phyloP scores from a whole-genome alignment of 2,329 filamentous ascomycete species.

The Epichloe scottii region DNA sequence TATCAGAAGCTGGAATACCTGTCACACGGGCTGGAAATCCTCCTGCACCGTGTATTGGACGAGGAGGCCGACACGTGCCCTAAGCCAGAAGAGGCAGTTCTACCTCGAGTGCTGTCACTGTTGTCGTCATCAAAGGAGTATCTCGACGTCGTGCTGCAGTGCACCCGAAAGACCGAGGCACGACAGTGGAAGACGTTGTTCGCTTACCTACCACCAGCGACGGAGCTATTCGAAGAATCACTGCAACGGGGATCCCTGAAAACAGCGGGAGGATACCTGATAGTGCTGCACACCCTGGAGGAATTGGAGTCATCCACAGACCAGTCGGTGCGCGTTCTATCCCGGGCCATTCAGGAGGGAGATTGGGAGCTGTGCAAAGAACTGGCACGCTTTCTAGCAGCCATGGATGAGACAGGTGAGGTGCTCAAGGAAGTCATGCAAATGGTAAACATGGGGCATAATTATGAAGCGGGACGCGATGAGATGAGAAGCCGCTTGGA shows the following conservation, averaged over 20 bases:
- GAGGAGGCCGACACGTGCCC: slow-evolving; percentile 74
- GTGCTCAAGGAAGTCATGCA: slow-evolving; percentile 63
- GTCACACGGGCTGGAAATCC: slow-evolving; percentile 78
- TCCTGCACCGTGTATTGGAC: slow-evolving; percentile 86
- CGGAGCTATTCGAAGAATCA: slow-evolving; percentile 87
- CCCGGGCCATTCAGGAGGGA: slow-evolving; percentile 65
- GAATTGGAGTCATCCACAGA: slow-evolving; percentile 57
- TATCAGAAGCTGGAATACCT: slow-evolving; percentile 87
- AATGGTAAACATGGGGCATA: slow-evolving; percentile 35
- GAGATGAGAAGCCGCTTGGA: slow-evolving; percentile 18
- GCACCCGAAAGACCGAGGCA: slow-evolving; percentile 92
- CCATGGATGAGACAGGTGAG: slow-evolving; percentile 75
- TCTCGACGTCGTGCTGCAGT: slow-evolving; percentile 90
- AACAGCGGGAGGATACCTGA: slow-evolving; percentile 90
- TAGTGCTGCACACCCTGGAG: slow-evolving; percentile 77
- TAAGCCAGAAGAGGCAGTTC: slow-evolving; percentile 47
- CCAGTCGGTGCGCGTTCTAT: slow-evolving; percentile 70
- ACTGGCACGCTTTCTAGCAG: slow-evolving; percentile 85
- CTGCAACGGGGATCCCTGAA: slow-evolving; percentile 76
- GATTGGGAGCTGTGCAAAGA: slow-evolving; percentile 97
- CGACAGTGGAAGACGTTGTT: slow-evolving; percentile 93
- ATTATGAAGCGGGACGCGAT: slow-evolving; percentile 17
- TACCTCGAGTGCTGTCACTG: slow-evolving; percentile 51
- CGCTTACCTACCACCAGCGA: slow-evolving; percentile 75
- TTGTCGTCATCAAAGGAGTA: slow-evolving; percentile 69